Conservation (phyloP, 768 basidiomycete species). For the Termitomyces sp. region DNA sequence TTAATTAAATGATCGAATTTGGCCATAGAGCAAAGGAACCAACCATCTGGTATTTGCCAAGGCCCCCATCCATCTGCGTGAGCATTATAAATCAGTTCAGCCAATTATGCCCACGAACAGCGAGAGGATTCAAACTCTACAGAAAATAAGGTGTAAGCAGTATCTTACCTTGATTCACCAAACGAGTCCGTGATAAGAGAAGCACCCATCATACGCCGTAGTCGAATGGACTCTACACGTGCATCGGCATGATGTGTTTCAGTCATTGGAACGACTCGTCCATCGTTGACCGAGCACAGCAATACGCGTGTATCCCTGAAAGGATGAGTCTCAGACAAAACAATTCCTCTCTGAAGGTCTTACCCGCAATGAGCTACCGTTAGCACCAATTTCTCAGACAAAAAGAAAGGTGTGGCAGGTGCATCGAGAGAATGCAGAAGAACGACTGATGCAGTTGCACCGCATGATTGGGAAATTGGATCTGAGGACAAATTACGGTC, state of each 20-base stretch:
- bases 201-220: conserved; percentile 88
- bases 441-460: conserved; percentile 89
- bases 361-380: conserved; percentile 95
- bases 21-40: conserved; percentile 16
- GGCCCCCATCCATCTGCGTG: conserved; percentile 88
- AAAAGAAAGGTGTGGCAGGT: conserved; percentile 80
- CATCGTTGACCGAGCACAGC: conserved; percentile 70
- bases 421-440: conserved; percentile 88
- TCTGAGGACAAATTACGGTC: conserved; percentile 73
- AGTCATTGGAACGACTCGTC: conserved; percentile 80
- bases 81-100: not conserved
- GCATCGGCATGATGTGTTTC: conserved; percentile 96
- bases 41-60: conserved; percentile 89
- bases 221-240: conserved; percentile 75
- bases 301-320: conserved; percentile 85
- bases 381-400: conserved; percentile 67
- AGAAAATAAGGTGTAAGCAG: not conserved
- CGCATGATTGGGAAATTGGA: conserved; percentile 68
- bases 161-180: conserved; percentile 76
- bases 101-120: not conserved
- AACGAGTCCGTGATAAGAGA: conserved; percentile 91
- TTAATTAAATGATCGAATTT: not conserved
- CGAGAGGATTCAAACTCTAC: not conserved
- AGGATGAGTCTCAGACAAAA: not conserved
- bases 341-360: conserved; percentile 17